phyloP scores from a whole-genome alignment of 176 grass and related monocot species.

The Hsuehochloa calcarea region DNA sequence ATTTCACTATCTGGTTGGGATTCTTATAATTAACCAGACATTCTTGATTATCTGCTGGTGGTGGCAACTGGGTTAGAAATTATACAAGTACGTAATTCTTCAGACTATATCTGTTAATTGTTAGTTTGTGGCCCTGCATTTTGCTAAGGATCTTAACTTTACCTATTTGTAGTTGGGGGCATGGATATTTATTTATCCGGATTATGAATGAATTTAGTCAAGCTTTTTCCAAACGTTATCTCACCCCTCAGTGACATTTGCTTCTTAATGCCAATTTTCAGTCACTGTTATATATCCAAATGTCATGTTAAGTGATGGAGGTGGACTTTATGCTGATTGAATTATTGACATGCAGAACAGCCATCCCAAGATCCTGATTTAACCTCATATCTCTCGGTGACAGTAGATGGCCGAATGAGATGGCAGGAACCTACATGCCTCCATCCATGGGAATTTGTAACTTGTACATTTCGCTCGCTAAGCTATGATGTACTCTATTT shows the following conservation, averaged over 20 bases:
- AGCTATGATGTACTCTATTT: neutral
- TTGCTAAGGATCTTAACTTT: neutral
- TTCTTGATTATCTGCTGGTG: neutral
- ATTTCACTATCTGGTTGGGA: neutral
- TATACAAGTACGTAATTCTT: neutral
- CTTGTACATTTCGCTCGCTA: constrained; percentile 1
- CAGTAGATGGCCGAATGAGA: neutral
- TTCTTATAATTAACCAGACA: neutral
- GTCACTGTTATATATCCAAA: neutral
- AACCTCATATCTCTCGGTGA: neutral
- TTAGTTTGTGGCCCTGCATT: neutral
- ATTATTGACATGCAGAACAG: neutral
- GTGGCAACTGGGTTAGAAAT: neutral
- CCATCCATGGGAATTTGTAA: neutral
- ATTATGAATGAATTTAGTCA: constrained; percentile 2
- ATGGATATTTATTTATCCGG: neutral
- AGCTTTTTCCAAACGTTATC: neutral
- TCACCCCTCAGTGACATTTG: neutral
- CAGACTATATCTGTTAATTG: neutral
- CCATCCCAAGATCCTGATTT: neutral
- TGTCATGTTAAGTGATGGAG: neutral
- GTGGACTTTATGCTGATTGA: neutral
- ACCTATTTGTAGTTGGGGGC: neutral
- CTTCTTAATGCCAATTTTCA: neutral
- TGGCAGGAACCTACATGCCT: neutral